phyloP scores from a whole-genome alignment of 352 stramenopile species.

The Bremia lactucae region DNA sequence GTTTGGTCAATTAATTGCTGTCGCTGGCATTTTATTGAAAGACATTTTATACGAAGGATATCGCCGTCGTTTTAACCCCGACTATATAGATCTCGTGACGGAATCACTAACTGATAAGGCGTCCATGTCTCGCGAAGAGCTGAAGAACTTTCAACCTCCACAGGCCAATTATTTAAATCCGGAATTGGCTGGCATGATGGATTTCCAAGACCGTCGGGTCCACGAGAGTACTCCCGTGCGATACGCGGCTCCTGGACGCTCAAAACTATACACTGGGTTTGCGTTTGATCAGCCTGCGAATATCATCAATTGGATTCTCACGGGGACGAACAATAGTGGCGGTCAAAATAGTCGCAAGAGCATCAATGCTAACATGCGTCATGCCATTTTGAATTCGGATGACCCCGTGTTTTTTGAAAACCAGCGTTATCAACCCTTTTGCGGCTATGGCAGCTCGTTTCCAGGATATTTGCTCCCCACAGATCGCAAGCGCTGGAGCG shows the following conservation, averaged over 20 bases:
- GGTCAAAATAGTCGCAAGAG: conserved; percentile 35
- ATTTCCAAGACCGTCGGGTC: conserved; percentile 63
- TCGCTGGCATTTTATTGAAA: conserved; percentile 54
- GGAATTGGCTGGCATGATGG: conserved; percentile 61
- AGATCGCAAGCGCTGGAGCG: conserved; percentile 75
- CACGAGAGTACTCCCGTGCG: conserved; percentile 44
- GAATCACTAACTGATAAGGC: conserved; percentile 26
- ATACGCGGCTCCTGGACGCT: conserved; percentile 23
- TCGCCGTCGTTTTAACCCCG: conserved; percentile 49
- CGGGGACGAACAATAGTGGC: conserved; percentile 25
- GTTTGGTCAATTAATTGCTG: conserved; percentile 61
- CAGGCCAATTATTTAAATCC: conserved; percentile 48
- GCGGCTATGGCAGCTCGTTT: conserved; percentile 72
- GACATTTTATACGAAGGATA: conserved; percentile 63
- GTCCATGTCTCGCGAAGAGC: conserved; percentile 26
- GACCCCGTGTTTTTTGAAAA: conserved; percentile 83
- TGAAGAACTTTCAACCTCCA: conserved; percentile 38
- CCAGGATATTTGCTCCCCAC: conserved; percentile 70
- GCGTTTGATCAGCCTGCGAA: conserved; percentile 72
- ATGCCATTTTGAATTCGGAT: conserved; percentile 53
- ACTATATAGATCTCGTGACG: conserved; percentile 68
- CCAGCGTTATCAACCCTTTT: conserved; percentile 79
- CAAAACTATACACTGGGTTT: conserved; percentile 67
- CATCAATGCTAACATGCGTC: conserved; percentile 51
- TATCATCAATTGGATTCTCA: conserved; percentile 70